Evolutionary conservation across 176 grass and related monocot species (phyloP), one percentile per base, ranked within the genome.

Genomic region (Oryza glumipatula): DNA sequence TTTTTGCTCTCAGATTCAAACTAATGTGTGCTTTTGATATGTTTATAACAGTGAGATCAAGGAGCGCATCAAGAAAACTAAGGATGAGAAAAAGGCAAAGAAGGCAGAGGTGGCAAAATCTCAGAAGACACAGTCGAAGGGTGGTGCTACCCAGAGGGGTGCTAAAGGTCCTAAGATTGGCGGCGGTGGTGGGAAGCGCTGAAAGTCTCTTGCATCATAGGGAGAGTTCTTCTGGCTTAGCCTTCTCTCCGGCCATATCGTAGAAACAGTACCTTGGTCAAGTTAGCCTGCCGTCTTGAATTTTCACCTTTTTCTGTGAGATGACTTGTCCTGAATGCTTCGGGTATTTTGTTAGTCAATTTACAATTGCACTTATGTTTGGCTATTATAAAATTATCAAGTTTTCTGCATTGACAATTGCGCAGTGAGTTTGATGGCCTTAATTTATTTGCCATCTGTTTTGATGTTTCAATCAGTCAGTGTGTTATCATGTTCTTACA

Each of bases 31-130:
- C 15, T 13, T 9, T 21, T 22, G 51, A 30, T 58, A 3, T 70
- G 10, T 47, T 17, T 38, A 77, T 30, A 13, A 24, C 70, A 92
- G 90, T 8, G 90, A 92, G 86, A 92, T 92, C 83, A 92, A 89
- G 83, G 90, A 92, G 83, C 90, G 90, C 32, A 92, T 89, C 41
- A 92, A 92, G 90, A 92, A 92, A 58, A 92, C 83, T 2, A 92
- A 92, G 75, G 90, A 92, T 67, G 90, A 92, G 70, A 92, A 92
- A 54, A 89, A 89, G 70, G 86, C 90, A 9, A 92, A 92, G 86
- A 92, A 89, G 64, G 83, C 83, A 4, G 90, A 92, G 75, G 79
- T 89, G 73, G 11, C 70, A 3, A 92, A 92, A 70, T 86, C 86
- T 77, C 90, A 92, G 83, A 92, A 92, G 83, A 10, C 75, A 26